Percentiles rank a stretch among this genome's conserved stretches.
These are phyloP conservation scores for Cyclospora cayetanensis DNA, from an alignment of 169 alveolate species.

Conservation along the genomic window DNA sequence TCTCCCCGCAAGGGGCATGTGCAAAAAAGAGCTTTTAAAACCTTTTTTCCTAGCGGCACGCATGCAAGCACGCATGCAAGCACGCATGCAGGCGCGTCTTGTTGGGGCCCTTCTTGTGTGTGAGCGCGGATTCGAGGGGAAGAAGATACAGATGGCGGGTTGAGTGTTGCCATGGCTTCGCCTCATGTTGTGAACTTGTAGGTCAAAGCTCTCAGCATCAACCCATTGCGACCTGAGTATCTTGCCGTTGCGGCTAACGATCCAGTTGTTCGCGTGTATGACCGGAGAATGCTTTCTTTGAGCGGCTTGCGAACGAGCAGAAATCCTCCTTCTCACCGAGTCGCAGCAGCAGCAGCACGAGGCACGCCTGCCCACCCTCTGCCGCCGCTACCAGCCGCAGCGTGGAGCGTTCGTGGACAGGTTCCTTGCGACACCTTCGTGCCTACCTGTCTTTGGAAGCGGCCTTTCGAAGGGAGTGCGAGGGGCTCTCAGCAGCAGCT, in stretches of 20 bases:
- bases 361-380: neutral
- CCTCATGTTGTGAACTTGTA: conserved; percentile 33
- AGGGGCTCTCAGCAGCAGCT: neutral
- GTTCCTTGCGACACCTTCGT: conserved; percentile 74
- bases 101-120: too few relatives aligned
- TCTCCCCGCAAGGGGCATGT: too few relatives aligned
- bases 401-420: conserved; percentile 8
- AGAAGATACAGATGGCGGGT: too few relatives aligned
- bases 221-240: conserved; percentile 75
- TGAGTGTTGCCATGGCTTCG: neutral
- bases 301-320: conserved; percentile 51
- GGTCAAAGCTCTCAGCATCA: conserved; percentile 76
- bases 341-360: neutral
- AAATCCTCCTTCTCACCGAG: neutral
- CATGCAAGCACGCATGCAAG: too few relatives aligned
- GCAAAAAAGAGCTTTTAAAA: too few relatives aligned
- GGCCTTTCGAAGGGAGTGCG: conserved; percentile 59
- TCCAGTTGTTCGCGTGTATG: conserved; percentile 77
- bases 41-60: too few relatives aligned
- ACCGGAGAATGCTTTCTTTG: conserved; percentile 74
- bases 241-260: conserved; percentile 79
- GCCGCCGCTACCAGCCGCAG: neutral
- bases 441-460: conserved; percentile 77
- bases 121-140: too few relatives aligned
- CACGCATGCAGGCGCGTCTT: too few relatives aligned